phyloP scores from a whole-genome alignment of 2,329 filamentous ascomycete genomes.

The Ophiostoma australiae region DNA sequence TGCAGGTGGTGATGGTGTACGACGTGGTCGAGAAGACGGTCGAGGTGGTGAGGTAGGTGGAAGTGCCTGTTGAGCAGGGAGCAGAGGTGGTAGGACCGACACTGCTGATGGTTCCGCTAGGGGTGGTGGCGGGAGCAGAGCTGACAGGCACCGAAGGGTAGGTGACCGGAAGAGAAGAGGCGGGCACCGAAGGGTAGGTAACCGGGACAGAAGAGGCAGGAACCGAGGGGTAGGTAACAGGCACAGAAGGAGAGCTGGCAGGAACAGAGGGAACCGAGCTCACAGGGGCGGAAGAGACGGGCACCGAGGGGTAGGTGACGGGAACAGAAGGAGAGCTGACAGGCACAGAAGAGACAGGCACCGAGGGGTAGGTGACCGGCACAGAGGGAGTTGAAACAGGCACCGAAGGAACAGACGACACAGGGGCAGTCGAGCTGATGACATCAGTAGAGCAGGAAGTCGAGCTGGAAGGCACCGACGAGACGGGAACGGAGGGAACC shows the following conservation, averaged over 20 bases:
- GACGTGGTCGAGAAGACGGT: conserved; percentile 30
- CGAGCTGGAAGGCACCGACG: background rate
- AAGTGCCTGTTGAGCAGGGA: conserved; percentile 1
- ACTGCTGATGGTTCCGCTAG: background rate
- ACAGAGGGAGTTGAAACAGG: background rate
- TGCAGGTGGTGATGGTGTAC: conserved; percentile 31
- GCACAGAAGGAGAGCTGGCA: background rate
- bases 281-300: background rate
- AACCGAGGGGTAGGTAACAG: background rate
- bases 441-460: background rate
- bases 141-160: background rate
- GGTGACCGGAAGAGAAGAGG: background rate
- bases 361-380: background rate
- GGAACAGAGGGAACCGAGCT: background rate
- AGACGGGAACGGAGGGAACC: background rate
- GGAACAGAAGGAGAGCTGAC: background rate
- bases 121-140: background rate
- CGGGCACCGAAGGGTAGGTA: background rate
- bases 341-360: background rate
- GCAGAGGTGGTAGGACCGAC: background rate
- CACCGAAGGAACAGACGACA: background rate
- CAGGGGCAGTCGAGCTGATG: background rate
- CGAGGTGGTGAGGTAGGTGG: conserved; percentile 24
- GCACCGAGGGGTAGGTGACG: background rate
- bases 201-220: background rate